Conservation (phyloP, 805 yeast genomes). For the Priceomyces medius region DNA sequence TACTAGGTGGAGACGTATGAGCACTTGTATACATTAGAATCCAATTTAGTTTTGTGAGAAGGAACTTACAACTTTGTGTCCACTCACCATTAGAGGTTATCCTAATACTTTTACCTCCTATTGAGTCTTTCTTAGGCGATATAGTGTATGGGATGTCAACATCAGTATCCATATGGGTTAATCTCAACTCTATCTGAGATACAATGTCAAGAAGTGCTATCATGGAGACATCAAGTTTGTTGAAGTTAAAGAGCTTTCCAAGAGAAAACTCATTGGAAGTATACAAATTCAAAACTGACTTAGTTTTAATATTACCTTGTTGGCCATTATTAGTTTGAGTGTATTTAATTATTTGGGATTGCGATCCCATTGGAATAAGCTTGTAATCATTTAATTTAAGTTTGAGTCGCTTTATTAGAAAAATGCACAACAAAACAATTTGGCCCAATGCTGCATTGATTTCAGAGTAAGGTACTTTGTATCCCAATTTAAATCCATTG, state of each 20-base stretch:
- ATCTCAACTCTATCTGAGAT: slow-evolving; percentile 45
- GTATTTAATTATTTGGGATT: slow-evolving; percentile 67
- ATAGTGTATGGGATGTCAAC: slow-evolving; percentile 76
- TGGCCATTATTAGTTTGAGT: slow-evolving; percentile 23
- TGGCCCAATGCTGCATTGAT: slow-evolving; percentile 92
- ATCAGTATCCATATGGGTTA: slow-evolving; percentile 47
- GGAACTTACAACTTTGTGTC: slow-evolving; percentile 85
- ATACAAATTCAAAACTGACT: slow-evolving; percentile 53
- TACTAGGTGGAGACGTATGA: slow-evolving; percentile 17
- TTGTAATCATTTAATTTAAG: slow-evolving; percentile 58
- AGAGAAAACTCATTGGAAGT: slow-evolving; percentile 72
- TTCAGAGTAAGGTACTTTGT: slow-evolving; percentile 82
- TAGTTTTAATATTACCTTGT: slow-evolving; percentile 17
- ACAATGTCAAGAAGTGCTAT: slow-evolving; percentile 69
- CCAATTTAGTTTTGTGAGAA: slow-evolving; percentile 80
- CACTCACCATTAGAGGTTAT: slow-evolving; percentile 75
- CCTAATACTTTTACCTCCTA: slow-evolving; percentile 76
- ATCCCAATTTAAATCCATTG: slow-evolving; percentile 81
- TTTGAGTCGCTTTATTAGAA: slow-evolving; percentile 57
- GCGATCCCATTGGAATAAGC: slow-evolving; percentile 80
- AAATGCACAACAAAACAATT: slow-evolving; percentile 63
- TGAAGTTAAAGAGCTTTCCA: slow-evolving; percentile 69
- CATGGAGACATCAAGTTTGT: slow-evolving; percentile 78
- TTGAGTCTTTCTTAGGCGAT: slow-evolving; percentile 52
- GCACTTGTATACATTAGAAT: slow-evolving; percentile 68